Evolutionary conservation across 164 flowering plant species (phyloP).

Genomic region (Euptelea pleiosperma): DNA sequence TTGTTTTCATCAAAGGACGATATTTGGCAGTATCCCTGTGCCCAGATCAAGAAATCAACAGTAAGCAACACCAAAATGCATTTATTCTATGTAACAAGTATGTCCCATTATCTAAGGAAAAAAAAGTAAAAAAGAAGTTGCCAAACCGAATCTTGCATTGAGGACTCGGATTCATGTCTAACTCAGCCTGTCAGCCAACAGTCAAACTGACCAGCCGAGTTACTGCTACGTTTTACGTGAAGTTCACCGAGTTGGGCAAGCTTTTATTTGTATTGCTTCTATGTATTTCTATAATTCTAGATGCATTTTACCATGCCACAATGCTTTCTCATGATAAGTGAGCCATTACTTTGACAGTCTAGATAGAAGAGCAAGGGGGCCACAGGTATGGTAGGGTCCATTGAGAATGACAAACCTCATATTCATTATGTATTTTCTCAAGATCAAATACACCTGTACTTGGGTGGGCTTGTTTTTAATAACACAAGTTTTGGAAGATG

Average conservation of each 20-base stretch:
- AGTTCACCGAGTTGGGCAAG: too few species aligned
- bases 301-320: too few species aligned
- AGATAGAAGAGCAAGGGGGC: not conserved
- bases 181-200: too few species aligned
- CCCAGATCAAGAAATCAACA: not conserved
- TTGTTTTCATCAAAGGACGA: conserved; percentile 70
- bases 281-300: too few species aligned
- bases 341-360: too few species aligned
- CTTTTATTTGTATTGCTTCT: too few species aligned
- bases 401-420: not conserved
- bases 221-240: not conserved
- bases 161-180: not conserved
- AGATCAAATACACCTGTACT: not conserved
- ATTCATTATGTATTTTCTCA: not conserved
- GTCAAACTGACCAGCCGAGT: not conserved
- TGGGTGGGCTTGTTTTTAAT: too few species aligned
- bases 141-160: not conserved
- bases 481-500: not conserved
- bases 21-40: conserved; percentile 77
- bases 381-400: not conserved
- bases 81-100: not conserved
- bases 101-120: not conserved
- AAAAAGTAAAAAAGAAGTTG: not conserved
- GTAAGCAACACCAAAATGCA: conserved; percentile 7
- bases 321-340: too few species aligned